Evolutionary conservation across 78 protist genomes (phyloP).

Genomic region (Tieghemostelium lacteum): DNA sequence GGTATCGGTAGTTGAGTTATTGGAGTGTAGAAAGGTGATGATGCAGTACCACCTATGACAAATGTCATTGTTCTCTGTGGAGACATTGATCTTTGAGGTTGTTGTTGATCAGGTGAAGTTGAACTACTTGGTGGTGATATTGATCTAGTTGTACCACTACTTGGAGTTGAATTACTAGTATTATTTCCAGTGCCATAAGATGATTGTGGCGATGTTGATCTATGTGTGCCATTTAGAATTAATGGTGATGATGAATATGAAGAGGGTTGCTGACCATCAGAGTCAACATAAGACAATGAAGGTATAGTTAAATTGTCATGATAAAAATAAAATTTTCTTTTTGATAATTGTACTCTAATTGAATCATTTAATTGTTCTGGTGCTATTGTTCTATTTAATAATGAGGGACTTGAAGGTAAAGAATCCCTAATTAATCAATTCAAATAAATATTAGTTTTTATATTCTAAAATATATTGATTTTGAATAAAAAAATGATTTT

Average conservation of each 20-base stretch:
- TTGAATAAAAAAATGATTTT: too few species aligned
- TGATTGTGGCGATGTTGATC: neutral
- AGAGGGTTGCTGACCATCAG: neutral
- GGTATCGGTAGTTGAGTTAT: neutral
- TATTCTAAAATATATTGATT: neutral
- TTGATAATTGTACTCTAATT: constrained; percentile 47
- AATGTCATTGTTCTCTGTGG: neutral
- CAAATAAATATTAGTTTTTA: too few species aligned
- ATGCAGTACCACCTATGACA: neutral
- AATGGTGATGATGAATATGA: constrained; percentile 25
- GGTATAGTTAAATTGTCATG: constrained; percentile 50
- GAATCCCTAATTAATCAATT: constrained; percentile 15
- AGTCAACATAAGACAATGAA: constrained; percentile 9
- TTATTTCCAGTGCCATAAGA: neutral
- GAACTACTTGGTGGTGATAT: constrained; percentile 13
- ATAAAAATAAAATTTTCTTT: constrained; percentile 38
- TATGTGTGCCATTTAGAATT: neutral
- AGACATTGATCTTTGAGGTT: neutral
- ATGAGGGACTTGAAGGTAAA: constrained; percentile 41
- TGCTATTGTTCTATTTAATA: constrained; percentile 24
- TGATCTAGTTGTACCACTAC: neutral
- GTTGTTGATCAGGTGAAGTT: neutral
- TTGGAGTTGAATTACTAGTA: neutral
- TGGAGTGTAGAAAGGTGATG: neutral
- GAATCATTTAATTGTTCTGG: constrained; percentile 21